A percentile compares a stretch with the other conserved stretches of the same genome.
Evolutionary conservation across 2,329 filamentous ascomycete species (phyloP).

Genomic region (Shiraia sp.): DNA sequence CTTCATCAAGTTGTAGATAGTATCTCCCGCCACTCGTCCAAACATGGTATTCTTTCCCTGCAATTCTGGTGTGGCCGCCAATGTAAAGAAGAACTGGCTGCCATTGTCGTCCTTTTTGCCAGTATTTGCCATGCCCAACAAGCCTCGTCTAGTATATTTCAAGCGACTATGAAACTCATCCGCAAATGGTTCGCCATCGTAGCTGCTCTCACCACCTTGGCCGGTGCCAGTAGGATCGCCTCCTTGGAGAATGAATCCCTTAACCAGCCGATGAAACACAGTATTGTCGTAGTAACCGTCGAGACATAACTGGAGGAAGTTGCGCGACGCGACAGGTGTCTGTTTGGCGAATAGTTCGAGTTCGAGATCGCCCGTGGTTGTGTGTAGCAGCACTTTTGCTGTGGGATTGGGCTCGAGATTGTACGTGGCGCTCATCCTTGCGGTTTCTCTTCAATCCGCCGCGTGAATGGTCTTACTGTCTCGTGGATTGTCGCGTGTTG

Average conservation of each 20-base stretch:
- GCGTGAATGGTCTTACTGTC: not conserved
- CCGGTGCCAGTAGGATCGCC: conserved; percentile 94
- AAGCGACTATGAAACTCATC: conserved; percentile 93
- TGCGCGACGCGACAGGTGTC: conserved; percentile 85
- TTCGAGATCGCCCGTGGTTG: conserved; percentile 83
- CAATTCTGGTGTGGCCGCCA: conserved; percentile 80
- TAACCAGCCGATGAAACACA: conserved; percentile 89
- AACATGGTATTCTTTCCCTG: conserved; percentile 92
- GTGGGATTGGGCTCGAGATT: conserved; percentile 95
- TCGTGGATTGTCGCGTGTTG: conserved; percentile 11
- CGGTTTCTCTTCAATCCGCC: not conserved
- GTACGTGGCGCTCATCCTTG: conserved; percentile 81
- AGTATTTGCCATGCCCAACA: conserved; percentile 96
- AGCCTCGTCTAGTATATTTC: conserved; percentile 87
- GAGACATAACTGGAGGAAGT: conserved; percentile 92
- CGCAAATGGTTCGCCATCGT: conserved; percentile 78
- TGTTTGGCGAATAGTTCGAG: conserved; percentile 96
- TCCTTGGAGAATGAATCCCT: conserved; percentile 90
- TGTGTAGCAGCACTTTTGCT: conserved; percentile 87
- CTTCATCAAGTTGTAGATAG: conserved; percentile 92
- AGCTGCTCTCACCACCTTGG: conserved; percentile 88
- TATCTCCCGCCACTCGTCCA: conserved; percentile 87
- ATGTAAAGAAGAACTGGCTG: conserved; percentile 95
- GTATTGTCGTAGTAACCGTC: conserved; percentile 96
- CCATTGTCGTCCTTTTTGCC: conserved; percentile 78